Evolutionary conservation across 2,329 filamentous ascomycete species (phyloP), one percentile per base, ranked within the genome.

Genomic region (Pseudogymnoascus sp.): DNA sequence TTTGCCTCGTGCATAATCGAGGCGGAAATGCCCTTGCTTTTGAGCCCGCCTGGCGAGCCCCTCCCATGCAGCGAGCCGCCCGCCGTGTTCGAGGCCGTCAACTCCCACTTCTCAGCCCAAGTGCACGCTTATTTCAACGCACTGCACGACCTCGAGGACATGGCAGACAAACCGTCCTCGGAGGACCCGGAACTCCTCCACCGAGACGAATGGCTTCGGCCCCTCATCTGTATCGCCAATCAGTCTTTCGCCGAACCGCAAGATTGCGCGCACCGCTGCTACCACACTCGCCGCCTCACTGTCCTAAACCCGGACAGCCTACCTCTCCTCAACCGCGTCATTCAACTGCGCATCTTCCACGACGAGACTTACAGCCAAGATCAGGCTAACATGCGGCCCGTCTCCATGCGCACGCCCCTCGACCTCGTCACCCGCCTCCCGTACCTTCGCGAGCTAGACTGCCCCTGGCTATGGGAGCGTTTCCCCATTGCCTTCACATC

Each of bases 401-500:
- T 35, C 59, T 65, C 61, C 25, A 41, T 58, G 39, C 62, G 60
- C 38, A 61, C 63, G 50, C 64, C 61, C 33, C 57, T 64, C 18
- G 57, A 64, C 54, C 64, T 64, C 61, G 63, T 47, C 37, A 39
- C 60, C 22, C 59, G 41, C 54, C 64, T 67, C 18, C 65, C 65
- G 18, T 25, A 62, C 58, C 57, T 65, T 28, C 61, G 62, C 41
- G 60, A 41, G 60, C 63, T 67, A 35, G 60, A 65, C 18, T 66
- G 61, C 62, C 65, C 65, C 18, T 67, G 65, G 65, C 38, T 67
- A 41, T 67, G 64, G 64, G 66, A 65, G 64, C 61, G 58, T 57
- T 20, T 64, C 37, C 66, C 65, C 18, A 54, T 63, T 38, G 62
- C 66, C 33, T 66, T 61, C 33, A 59, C 43, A 39, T 59, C 58